Evolutionary conservation across 208 protist genomes (phyloP).

Genomic region (Wallacemonas sp.): DNA sequence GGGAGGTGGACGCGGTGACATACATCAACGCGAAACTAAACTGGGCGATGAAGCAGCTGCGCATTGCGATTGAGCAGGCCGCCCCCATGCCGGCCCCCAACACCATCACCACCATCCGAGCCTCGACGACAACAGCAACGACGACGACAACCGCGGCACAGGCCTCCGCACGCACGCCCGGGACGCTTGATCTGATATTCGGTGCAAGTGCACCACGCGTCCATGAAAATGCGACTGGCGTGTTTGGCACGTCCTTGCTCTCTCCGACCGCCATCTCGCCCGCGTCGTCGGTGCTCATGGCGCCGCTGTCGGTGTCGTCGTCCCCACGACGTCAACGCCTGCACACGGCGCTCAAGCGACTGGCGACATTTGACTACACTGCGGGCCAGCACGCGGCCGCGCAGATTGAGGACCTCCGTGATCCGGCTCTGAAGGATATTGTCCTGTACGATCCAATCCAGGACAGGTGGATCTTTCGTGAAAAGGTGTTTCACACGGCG

Average conservation of each 20-base stretch:
- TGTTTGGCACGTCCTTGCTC: too few relatives aligned
- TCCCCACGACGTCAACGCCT: slow-evolving; percentile 29
- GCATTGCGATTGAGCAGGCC: slow-evolving; percentile 31
- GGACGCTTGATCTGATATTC: neutral
- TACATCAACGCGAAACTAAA: slow-evolving; percentile 71
- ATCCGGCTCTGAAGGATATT: slow-evolving; percentile 56
- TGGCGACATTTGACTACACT: slow-evolving; percentile 46
- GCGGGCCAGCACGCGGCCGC: slow-evolving; percentile 29
- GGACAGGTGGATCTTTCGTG: slow-evolving; percentile 76
- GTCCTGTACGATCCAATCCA: slow-evolving; percentile 80
- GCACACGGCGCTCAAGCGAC: slow-evolving; percentile 39
- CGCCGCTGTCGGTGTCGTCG: neutral
- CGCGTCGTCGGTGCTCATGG: neutral
- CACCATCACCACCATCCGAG: neutral
- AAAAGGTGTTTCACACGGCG: slow-evolving; percentile 74
- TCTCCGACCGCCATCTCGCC: neutral
- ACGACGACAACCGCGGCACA: too few relatives aligned
- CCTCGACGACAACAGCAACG: too few relatives aligned
- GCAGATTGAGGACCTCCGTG: slow-evolving; percentile 45
- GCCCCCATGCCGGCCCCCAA: neutral
- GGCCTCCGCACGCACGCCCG: too few relatives aligned
- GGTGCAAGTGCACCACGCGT: too few relatives aligned
- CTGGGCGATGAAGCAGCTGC: slow-evolving; percentile 81
- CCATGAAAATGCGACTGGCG: too few relatives aligned
- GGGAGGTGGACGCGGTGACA: slow-evolving; percentile 39